These are phyloP conservation scores for Neoboletus magnificus DNA, from an alignment of 768 basidiomycete species.

Conservation along the genomic window DNA sequence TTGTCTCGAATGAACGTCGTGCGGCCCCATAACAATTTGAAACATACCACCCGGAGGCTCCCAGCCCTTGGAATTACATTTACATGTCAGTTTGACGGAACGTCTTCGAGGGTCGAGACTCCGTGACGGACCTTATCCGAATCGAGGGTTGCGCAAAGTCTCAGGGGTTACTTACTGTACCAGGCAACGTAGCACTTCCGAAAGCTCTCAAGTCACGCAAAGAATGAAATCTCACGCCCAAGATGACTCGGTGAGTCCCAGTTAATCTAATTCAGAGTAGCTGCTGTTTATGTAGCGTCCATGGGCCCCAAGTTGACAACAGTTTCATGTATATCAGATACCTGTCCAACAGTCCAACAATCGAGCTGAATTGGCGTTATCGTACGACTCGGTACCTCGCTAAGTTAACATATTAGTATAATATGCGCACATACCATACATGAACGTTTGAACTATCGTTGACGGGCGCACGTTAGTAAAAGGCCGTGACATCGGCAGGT, in stretches of 20 bases:
- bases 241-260: background rate
- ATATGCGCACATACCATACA: background rate
- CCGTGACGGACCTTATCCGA: conserved; percentile 7
- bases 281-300: background rate
- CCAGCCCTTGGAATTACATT: background rate
- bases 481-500: background rate
- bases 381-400: background rate
- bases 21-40: background rate
- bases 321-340: background rate
- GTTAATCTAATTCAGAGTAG: background rate
- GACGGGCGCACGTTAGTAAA: background rate
- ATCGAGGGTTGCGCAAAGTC: conserved; percentile 9
- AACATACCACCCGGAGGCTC: background rate
- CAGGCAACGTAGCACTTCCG: background rate
- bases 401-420: too few species aligned
- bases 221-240: background rate
- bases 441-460: too few species aligned
- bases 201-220: background rate
- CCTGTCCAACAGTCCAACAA: background rate
- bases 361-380: background rate
- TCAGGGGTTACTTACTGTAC: background rate
- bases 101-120: conserved; percentile 10
- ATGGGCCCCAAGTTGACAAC: background rate
- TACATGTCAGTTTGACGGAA: background rate
- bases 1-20: background rate